Conservation (phyloP, 345 rosid genomes). For the Camelina neglecta region DNA sequence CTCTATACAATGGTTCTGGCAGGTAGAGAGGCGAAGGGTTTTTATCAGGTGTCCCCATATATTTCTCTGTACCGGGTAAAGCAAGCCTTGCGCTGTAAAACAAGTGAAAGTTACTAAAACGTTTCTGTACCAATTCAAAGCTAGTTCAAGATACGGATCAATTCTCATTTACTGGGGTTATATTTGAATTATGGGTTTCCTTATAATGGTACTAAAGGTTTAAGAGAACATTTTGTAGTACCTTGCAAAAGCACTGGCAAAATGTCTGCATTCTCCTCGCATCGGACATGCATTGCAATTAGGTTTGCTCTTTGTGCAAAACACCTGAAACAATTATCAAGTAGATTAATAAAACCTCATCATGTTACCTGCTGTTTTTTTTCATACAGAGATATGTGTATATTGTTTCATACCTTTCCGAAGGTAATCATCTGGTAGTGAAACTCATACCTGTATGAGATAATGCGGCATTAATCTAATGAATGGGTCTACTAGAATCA, state of each 20-base stretch:
- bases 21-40: conserved; percentile 54
- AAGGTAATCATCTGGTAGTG: conserved; percentile 99
- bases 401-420: conserved; percentile 71
- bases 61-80: conserved; percentile 71
- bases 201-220: conserved; percentile 7
- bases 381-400: neutral
- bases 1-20: conserved; percentile 47
- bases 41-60: conserved; percentile 46
- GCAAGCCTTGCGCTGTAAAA: conserved; percentile 84
- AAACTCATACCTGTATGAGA: conserved; percentile 80
- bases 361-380: neutral
- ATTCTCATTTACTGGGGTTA: neutral
- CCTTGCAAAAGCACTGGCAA: conserved; percentile 99
- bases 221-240: conserved; percentile 37
- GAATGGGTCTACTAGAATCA: conserved; percentile 12
- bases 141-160: conserved; percentile 8
- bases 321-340: conserved; percentile 67
- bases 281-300: conserved; percentile 98
- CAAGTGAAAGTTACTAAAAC: conserved; percentile 4
- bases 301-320: conserved; percentile 93
- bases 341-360: conserved; percentile 26
- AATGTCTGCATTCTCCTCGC: conserved; percentile 99
- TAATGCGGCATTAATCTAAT: conserved; percentile 41
- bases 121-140: conserved; percentile 1
- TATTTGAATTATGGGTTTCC: neutral